These are phyloP conservation scores for Daldinia eschscholtzii DNA, from an alignment of 2,329 filamentous ascomycete species.

Conservation along the genomic window DNA sequence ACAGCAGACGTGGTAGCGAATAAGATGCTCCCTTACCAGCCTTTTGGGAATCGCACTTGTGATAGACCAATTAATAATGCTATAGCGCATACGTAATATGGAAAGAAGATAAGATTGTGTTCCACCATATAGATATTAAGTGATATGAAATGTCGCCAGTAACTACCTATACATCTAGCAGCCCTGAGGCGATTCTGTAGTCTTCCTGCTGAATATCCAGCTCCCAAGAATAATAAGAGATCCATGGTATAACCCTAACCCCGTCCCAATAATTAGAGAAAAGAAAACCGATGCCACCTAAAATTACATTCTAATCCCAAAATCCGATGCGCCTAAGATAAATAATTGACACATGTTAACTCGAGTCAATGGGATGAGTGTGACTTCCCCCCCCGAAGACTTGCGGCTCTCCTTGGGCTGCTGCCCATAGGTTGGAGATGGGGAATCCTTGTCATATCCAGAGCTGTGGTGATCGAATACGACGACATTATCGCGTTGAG, in stretches of 20 bases:
- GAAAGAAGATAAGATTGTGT: neutral
- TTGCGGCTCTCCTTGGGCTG: neutral
- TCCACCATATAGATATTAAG: neutral
- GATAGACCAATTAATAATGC: conserved; percentile 3
- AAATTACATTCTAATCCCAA: conserved; percentile 1
- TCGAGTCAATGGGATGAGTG: neutral
- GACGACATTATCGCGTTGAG: conserved; percentile 11
- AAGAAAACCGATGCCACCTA: neutral
- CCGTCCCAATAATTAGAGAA: neutral
- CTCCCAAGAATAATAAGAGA: conserved; percentile 8
- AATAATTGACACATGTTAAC: neutral
- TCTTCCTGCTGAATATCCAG: conserved; percentile 19
- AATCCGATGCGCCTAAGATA: conserved; percentile 9
- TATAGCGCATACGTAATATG: neutral
- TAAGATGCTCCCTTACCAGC: neutral
- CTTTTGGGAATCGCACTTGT: neutral
- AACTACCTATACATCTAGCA: conserved; percentile 25
- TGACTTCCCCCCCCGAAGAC: neutral
- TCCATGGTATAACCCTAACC: neutral
- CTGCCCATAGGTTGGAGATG: conserved; percentile 23
- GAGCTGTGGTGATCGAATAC: conserved; percentile 26
- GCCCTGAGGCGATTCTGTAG: conserved; percentile 32
- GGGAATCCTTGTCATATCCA: conserved; percentile 27
- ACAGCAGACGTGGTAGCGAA: conserved; percentile 24
- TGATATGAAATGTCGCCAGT: conserved; percentile 9